Evolutionary conservation across 495 filamentous ascomycete genomes (phyloP).

Genomic region (Neurospora sp.): DNA sequence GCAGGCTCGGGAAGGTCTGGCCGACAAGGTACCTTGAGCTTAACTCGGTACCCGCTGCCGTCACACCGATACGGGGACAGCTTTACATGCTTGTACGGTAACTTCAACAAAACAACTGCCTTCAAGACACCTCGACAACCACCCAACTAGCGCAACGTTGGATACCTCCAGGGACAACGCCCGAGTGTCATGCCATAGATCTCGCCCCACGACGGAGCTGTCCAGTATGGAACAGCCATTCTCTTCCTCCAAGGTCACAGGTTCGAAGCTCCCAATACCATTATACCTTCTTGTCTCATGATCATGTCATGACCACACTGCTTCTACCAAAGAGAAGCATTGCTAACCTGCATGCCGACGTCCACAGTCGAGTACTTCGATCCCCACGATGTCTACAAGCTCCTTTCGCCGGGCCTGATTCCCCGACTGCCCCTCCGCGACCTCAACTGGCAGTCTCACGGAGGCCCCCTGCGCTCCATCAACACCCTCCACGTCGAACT

Average conservation of each 20-base stretch:
- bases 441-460: conserved; percentile 92
- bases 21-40: not conserved
- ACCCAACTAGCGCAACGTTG: too few species aligned
- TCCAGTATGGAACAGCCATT: conserved; percentile 50
- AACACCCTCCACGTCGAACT: conserved; percentile 85
- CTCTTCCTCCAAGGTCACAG: conserved; percentile 65
- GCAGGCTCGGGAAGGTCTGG: not conserved
- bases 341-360: not conserved
- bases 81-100: not conserved
- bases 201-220: conserved; percentile 14
- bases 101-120: not conserved
- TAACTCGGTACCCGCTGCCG: not conserved
- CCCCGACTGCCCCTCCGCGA: conserved; percentile 80
- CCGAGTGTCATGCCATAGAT: conserved; percentile 21
- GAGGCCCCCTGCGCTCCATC: conserved; percentile 83
- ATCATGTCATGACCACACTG: not conserved
- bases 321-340: conserved; percentile 1
- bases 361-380: conserved; percentile 67
- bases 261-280: conserved; percentile 24
- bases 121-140: not conserved
- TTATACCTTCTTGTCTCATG: not conserved
- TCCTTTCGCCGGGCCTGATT: conserved; percentile 66
- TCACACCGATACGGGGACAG: not conserved
- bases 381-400: conserved; percentile 73
- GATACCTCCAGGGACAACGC: not conserved